Evolutionary conservation across 2,329 filamentous ascomycete genomes (phyloP), one percentile per base, ranked within the genome.

Genomic region (Chalaropsis thielavioides): DNA sequence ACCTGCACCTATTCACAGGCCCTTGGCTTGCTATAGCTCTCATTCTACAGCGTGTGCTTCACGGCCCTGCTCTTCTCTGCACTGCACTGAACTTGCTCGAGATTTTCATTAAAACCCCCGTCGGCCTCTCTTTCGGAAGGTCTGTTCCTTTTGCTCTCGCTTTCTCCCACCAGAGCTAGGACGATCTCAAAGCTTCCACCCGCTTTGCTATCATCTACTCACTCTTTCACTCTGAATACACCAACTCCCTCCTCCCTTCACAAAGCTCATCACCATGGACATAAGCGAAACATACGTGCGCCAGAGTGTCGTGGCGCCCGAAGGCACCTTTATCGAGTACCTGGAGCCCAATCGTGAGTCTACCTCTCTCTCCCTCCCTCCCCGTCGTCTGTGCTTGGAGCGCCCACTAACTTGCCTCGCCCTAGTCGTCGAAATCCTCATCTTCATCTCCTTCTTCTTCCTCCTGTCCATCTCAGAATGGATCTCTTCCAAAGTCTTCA

Each of bases 371-470:
- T 31, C 63, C 58, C 3, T 8, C 38, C 38, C 22, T 6, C 27
- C 2, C 1, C 62, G 19, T 2, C 6, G n/a, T 27, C 60, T 54
- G 31, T 40, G 43, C 43, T 60, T 19, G 44, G 51, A 27, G 6
- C 40, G 7, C 15, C n/a, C 49, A 46, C 58, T 60, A 40, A 31
- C 54, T 15, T n/a, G 60, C 19, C 44, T 17, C 17, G 19, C 2
- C 13, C 56, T 35, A 77, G 76, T 76, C 64, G 71, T 75, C 67
- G 69, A 73, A 22, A 74, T 78, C 40, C 69, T 79, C 3, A 72
- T 75, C 2, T 70, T 78, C 22, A 69, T 78, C 0, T 79, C 77
- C 0, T 79, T 79, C 68, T 78, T 79, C 68, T 72, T 77, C 68
- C 72, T 78, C 54, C 71, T 78, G 0, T 75, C 73, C 0, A 67